Base-by-base conservation (phyloP, 1,284 basidiomycete genomes). In the Fomitopsis betulina region DNA sequence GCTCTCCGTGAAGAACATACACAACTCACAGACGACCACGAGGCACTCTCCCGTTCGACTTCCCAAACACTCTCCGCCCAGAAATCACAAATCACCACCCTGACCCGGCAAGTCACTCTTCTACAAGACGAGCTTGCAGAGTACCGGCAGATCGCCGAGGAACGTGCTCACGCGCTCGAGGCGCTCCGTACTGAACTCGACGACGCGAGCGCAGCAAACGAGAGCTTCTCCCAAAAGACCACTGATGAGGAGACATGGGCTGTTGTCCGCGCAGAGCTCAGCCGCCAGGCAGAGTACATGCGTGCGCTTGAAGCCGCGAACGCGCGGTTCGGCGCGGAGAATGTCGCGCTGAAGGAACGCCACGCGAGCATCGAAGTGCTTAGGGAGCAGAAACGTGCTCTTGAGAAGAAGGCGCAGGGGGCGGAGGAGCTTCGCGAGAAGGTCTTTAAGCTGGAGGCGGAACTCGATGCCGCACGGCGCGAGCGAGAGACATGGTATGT, bases 371-470 rank as follows among this genome's bases (percentile, higher is more conserved):
- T 88, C 7, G 88, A 91, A 62, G 83, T 93, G 0, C 68, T 93
- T 45, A 78, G 81, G 53, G 91, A 93, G 68, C 86, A 92, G 71
- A 91, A 91, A 63, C 76, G 84, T 13, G 76, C 79, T 0, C 70
- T 93, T 43, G 85, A 91, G 67, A 70, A 73, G 19, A 87, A 83
- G 64, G 69, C 87, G 6, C 68, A 67, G 13, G 75, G 73, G 1
- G 71, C 82, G 38, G 86, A 89, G 9, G 79, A 80, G 38, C 68
- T 90, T 56, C 75, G 86, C 15, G 79, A 82, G 62, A 76, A 78
- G 63, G 77, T 87, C 0, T 80, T 81, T 2, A 73, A 73, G 49
- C 70, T 88, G 30, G 85, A 89, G 64, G 82, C 79, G 0, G 86
- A 90, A 63, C 71, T 89, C 6, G 82, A 86, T 27, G 82, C 81